Percentiles rank a stretch among this genome's conserved stretches.
These are phyloP conservation scores for Pyracantha coccinea DNA, from an alignment of 331 rosid species.

Conservation along the genomic window DNA sequence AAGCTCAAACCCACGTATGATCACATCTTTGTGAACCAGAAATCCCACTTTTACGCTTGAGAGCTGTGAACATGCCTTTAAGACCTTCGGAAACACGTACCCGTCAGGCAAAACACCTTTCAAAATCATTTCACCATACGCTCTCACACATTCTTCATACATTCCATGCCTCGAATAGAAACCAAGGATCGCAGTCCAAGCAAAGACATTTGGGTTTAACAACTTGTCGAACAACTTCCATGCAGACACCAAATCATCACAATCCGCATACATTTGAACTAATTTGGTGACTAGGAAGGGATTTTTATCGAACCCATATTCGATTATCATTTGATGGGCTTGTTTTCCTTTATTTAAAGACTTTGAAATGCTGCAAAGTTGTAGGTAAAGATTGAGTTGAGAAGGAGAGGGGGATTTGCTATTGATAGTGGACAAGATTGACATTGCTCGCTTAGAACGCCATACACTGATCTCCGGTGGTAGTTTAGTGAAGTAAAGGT, in stretches of 20 bases:
- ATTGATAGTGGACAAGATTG: conserved; percentile 4
- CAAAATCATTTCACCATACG: conserved; percentile 16
- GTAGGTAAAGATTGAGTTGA: conserved; percentile 21
- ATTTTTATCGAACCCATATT: conserved; percentile 8
- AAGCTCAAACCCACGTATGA: conserved; percentile 10
- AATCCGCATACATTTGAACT: conserved; percentile 41
- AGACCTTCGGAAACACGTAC: conserved; percentile 41
- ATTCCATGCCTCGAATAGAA: conserved; percentile 28
- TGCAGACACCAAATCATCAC: conserved; percentile 26
- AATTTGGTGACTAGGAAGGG: conserved; percentile 30
- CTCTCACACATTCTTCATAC: conserved; percentile 14
- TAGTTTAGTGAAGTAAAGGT: neutral
- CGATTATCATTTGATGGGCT: conserved; percentile 23
- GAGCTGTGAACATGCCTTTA: conserved; percentile 30
- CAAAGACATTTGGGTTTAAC: conserved; percentile 37
- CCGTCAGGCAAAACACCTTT: conserved; percentile 29
- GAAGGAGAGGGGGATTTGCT: neutral
- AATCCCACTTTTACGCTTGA: conserved; percentile 11
- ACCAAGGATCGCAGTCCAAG: conserved; percentile 34
- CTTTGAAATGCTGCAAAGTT: conserved; percentile 28
- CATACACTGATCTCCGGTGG: conserved; percentile 10
- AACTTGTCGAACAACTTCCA: conserved; percentile 14
- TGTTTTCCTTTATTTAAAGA: conserved; percentile 36
- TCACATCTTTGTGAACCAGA: conserved; percentile 27
- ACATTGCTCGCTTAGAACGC: conserved; percentile 5